Evolutionary conservation across 352 stramenopile species (phyloP).

Genomic region (Phytophthora parvispora): DNA sequence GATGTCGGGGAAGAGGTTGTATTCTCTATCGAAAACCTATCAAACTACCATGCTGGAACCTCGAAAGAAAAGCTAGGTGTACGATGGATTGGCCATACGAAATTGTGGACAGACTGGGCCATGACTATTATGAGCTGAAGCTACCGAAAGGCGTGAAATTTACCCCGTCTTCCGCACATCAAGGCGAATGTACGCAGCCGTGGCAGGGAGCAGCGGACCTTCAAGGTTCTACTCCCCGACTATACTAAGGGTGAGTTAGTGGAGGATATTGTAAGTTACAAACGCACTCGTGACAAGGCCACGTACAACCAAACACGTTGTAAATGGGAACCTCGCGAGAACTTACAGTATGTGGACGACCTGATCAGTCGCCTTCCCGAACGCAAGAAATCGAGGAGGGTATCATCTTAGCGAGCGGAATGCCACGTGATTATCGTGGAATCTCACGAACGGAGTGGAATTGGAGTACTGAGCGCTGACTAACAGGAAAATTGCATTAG

Average conservation of each 20-base stretch:
- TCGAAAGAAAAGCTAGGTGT: too few relatives aligned
- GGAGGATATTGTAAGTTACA: conserved; percentile 15
- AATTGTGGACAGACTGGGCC: too few relatives aligned
- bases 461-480: too few relatives aligned
- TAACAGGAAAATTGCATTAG: too few relatives aligned
- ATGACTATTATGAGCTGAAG: too few relatives aligned
- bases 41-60: neutral
- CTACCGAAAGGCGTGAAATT: too few relatives aligned
- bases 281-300: neutral
- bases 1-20: neutral
- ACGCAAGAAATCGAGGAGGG: neutral
- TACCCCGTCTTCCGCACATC: neutral
- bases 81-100: neutral
- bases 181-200: neutral
- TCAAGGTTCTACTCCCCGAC: conserved; percentile 10
- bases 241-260: conserved; percentile 12
- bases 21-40: too few relatives aligned
- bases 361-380: conserved; percentile 15
- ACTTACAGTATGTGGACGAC: conserved; percentile 13
- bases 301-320: neutral
- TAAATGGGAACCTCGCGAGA: conserved; percentile 7
- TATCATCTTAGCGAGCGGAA: neutral
- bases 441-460: too few relatives aligned
- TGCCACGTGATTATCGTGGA: too few relatives aligned
- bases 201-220: neutral